Evolutionary conservation across 805 yeast species (phyloP), one percentile per base, ranked within the genome.

Genomic region (Wickerhamomyces bisporus): DNA sequence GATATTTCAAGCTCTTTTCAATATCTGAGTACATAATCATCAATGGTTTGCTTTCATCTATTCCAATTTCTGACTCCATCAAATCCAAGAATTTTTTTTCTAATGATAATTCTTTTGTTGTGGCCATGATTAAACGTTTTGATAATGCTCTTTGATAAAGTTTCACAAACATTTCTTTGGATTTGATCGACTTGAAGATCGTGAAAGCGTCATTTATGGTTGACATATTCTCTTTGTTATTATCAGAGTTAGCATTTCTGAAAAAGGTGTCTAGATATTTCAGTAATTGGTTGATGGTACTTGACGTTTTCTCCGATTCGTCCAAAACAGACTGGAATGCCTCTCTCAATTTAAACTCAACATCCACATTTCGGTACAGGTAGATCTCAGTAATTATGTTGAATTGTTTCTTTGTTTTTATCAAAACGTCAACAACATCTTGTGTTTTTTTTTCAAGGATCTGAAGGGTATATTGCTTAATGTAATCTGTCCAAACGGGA

Each of bases 1-100:
- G 32, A n/a, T 32, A 30, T 1, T 7, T 3, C 8, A 39, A 30
- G 8, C 45, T 40, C 19, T 38, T 41, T 4, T 26, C 21, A 2
- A 47, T 23, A 31, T 53, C 59, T 4, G 45, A 37, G 31, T 53
- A 34, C 58, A 54, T 54, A 5, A 38, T 34, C 1, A 15, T 20
- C 9, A 54, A 19, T 3, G 48, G 42, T 5, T 24, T 23, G 3
- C 44, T 26, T 8, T 44, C 25, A 16, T 50, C 52, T 2, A 31
- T 21, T 16, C 47, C 43, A 8, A 54, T 41, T 15, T 49, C 55
- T 1, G 41, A 30, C 21, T 35, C 39, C 5, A 53, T 12, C 2
- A 36, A 20, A 0, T 29, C 7, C 3, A 52, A 27, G 2, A 53
- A 27, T 13, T 33, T 14, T 1, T 26, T 24, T 21, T 55, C 59